Percentiles rank a stretch among this genome's conserved stretches.
These are phyloP conservation scores for Leucocoprinus birnbaumii DNA, from an alignment of 768 basidiomycete species.

Conservation along the genomic window DNA sequence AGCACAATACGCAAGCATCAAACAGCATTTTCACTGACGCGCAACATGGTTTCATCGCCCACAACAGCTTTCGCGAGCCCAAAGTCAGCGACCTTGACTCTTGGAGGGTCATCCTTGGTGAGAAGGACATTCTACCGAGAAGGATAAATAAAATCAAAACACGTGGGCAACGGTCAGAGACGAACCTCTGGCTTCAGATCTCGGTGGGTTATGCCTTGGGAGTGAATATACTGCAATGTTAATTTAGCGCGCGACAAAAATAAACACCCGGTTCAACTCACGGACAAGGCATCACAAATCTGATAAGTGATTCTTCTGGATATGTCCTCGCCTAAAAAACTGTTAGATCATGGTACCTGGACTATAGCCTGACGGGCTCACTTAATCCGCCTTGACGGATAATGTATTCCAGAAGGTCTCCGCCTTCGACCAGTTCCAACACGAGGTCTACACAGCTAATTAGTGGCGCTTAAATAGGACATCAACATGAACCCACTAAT, in stretches of 20 bases:
- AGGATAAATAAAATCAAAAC: not conserved
- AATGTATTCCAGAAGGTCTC: conserved; percentile 85
- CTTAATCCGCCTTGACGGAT: conserved; percentile 56
- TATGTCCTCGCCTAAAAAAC: conserved; percentile 44
- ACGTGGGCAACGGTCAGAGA: conserved; percentile 15
- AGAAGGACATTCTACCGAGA: conserved; percentile 75
- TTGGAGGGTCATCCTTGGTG: conserved; percentile 65
- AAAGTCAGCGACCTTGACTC: conserved; percentile 92
- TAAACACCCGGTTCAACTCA: conserved; percentile 26
- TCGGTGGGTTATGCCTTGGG: conserved; percentile 81
- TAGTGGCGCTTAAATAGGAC: conserved; percentile 17
- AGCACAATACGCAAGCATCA: not conserved
- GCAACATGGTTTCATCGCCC: conserved; percentile 64
- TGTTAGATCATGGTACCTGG: not conserved
- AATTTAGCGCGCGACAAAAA: not conserved
- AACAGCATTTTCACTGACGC: conserved; percentile 39
- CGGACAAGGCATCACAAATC: conserved; percentile 77
- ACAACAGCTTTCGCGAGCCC: conserved; percentile 93
- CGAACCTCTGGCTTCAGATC: conserved; percentile 87
- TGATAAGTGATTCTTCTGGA: conserved; percentile 74
- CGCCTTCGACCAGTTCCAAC: conserved; percentile 83
- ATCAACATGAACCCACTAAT: conserved; percentile 45
- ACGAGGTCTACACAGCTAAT: conserved; percentile 57
- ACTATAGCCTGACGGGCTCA: conserved; percentile 30
- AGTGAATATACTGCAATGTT: conserved; percentile 56